phyloP scores from a whole-genome alignment of 2,329 filamentous ascomycete genomes.

The Penicillium psychrosexuale region DNA sequence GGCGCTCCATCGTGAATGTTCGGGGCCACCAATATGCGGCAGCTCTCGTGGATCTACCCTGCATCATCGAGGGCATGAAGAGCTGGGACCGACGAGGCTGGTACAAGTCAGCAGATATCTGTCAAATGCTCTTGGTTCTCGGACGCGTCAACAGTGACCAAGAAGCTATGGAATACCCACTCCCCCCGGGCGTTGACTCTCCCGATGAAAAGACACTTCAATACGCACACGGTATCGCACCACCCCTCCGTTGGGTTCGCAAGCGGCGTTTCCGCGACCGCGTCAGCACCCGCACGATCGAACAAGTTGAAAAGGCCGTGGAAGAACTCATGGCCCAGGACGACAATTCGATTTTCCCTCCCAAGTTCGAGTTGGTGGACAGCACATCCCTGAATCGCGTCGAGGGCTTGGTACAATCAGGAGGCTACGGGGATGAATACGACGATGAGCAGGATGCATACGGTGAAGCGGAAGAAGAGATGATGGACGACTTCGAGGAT shows the following conservation, averaged over 20 bases:
- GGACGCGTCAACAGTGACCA: conserved; percentile 63
- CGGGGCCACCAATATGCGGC: conserved; percentile 71
- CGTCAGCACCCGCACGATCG: conserved; percentile 76
- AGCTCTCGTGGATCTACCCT: conserved; percentile 77
- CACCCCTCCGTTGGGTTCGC: conserved; percentile 80
- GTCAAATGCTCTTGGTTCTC: conserved; percentile 82
- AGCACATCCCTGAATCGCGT: conserved; percentile 46
- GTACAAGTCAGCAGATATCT: conserved; percentile 85
- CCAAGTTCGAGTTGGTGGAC: conserved; percentile 64
- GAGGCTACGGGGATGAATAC: conserved; percentile 48
- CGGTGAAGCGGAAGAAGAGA: conserved; percentile 47
- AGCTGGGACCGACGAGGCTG: conserved; percentile 85
- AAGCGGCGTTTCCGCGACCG: conserved; percentile 81
- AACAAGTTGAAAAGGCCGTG: conserved; percentile 78
- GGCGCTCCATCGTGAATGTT: conserved; percentile 70
- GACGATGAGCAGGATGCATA: conserved; percentile 51
- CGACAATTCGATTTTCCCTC: conserved; percentile 54
- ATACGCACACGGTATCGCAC: conserved; percentile 83
- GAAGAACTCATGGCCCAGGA: conserved; percentile 71
- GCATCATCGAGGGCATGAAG: conserved; percentile 87
- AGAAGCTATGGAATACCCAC: conserved; percentile 63
- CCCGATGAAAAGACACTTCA: conserved; percentile 58
- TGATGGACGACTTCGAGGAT: conserved; percentile 42
- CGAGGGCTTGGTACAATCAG: conserved; percentile 43
- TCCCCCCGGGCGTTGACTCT: conserved; percentile 67